Percentiles rank a stretch among this genome's conserved stretches.
phyloP scores from a whole-genome alignment of 106 monocot genomes.

The Dioscorea dumetorum region DNA sequence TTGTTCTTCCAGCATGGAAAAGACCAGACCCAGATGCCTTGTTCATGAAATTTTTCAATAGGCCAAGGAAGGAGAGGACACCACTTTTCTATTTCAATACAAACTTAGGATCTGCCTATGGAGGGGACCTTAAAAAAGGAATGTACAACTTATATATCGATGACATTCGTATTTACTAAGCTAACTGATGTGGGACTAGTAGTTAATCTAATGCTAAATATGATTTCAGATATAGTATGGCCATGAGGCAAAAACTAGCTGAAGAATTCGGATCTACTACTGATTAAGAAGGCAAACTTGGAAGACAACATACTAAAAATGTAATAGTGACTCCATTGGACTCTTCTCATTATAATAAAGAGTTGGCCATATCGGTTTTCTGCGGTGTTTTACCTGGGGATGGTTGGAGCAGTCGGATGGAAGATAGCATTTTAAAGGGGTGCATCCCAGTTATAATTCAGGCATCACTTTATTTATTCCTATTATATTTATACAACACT shows the following conservation, averaged over 20 bases:
- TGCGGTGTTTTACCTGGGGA: constrained; percentile 94
- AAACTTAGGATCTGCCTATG: constrained; percentile 84
- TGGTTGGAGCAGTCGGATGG: constrained; percentile 95
- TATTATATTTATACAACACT: not conserved
- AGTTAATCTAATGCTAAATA: no score
- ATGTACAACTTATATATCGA: constrained; percentile 7
- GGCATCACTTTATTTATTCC: constrained; percentile 16
- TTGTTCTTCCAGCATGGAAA: constrained; percentile 96
- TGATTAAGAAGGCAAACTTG: constrained; percentile 73
- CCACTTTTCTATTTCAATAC: constrained; percentile 96
- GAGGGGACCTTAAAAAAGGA: constrained; percentile 81
- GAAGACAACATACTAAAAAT: constrained; percentile 55
- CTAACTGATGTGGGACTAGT: no score
- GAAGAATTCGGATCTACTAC: constrained; percentile 84
- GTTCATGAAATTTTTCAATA: constrained; percentile 52
- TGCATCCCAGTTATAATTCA: constrained; percentile 97
- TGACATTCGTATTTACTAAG: no score
- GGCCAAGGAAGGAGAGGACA: constrained; percentile 50
- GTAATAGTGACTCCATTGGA: constrained; percentile 63
- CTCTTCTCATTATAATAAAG: constrained; percentile 49
- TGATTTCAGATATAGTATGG: constrained; percentile 84
- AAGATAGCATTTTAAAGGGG: constrained; percentile 84
- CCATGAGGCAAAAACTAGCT: constrained; percentile 76
- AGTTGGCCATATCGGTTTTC: constrained; percentile 72
- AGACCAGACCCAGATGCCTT: constrained; percentile 54